Evolutionary conservation across 352 stramenopile genomes (phyloP).

Genomic region (Halophytophthora batemanensis): DNA sequence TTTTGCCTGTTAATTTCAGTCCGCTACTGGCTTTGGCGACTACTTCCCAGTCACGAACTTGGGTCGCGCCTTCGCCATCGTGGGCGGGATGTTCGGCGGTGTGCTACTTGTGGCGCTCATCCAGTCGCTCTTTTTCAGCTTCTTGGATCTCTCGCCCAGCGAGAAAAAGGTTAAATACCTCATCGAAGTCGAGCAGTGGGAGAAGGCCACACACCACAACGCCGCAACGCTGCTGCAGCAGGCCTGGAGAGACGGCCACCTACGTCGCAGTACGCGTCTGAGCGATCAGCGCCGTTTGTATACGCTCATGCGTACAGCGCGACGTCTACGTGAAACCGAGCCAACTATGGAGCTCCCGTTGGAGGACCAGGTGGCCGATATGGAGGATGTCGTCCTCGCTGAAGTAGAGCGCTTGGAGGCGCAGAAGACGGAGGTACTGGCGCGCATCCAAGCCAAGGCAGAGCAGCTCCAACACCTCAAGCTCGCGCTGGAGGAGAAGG

Average conservation of each 20-base stretch:
- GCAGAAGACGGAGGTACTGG: constrained; percentile 30
- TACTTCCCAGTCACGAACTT: constrained; percentile 72
- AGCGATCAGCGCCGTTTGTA: constrained; percentile 24
- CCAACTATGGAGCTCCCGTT: constrained; percentile 32
- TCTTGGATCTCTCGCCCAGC: constrained; percentile 59
- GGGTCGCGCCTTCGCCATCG: constrained; percentile 48
- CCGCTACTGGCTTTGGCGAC: constrained; percentile 66
- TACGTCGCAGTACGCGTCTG: neutral
- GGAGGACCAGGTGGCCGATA: constrained; percentile 47
- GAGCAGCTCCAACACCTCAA: constrained; percentile 9
- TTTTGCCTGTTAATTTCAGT: constrained; percentile 24
- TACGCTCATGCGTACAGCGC: constrained; percentile 20
- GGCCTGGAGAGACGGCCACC: constrained; percentile 32
- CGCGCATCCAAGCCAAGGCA: constrained; percentile 44
- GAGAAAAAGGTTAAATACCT: constrained; percentile 66
- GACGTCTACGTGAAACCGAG: constrained; percentile 27
- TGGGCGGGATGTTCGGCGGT: constrained; percentile 69
- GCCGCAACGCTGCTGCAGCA: constrained; percentile 43
- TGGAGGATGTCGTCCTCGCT: constrained; percentile 31
- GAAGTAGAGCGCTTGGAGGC: constrained; percentile 36
- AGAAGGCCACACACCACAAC: constrained; percentile 39
- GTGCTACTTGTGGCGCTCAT: constrained; percentile 67
- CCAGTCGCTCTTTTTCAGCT: constrained; percentile 74
- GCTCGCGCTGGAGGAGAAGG: constrained; percentile 5
- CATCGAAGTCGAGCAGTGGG: constrained; percentile 60